Conservation (phyloP, 805 yeast species). For the Kurtzmaniella cleridarum region DNA sequence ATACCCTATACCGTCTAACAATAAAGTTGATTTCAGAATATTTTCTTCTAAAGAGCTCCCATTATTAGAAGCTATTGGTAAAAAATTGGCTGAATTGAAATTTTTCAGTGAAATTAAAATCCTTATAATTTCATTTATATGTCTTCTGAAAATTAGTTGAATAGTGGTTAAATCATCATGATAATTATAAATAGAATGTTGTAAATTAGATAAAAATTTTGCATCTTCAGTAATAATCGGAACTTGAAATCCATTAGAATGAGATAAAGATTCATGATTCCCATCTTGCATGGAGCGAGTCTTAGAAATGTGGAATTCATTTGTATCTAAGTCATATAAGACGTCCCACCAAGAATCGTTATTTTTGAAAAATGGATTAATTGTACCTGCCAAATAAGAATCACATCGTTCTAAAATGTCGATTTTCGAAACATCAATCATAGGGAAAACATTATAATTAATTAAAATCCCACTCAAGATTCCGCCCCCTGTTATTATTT, state of each 20-base stretch:
- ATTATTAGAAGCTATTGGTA: constrained; percentile 4
- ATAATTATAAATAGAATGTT: constrained; percentile 37
- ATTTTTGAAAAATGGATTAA: constrained; percentile 58
- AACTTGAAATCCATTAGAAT: constrained; percentile 15
- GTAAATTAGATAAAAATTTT: constrained; percentile 36
- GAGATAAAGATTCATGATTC: not conserved
- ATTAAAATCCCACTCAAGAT: constrained; percentile 35
- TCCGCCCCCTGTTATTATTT: constrained; percentile 40
- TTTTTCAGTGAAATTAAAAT: constrained; percentile 34
- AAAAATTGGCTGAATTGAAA: constrained; percentile 16
- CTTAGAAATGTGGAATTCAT: constrained; percentile 23
- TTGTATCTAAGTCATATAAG: constrained; percentile 53
- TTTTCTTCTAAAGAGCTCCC: constrained; percentile 8
- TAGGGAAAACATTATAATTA: constrained; percentile 46
- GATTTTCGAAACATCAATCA: constrained; percentile 55
- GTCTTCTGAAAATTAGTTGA: constrained; percentile 39
- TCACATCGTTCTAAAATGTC: constrained; percentile 40
- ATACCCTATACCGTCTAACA: constrained; percentile 39
- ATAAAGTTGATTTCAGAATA: constrained; percentile 16
- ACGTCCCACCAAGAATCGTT: constrained; percentile 55
- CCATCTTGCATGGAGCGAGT: constrained; percentile 3
- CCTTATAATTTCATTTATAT: constrained; percentile 37
- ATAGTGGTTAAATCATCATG: constrained; percentile 44
- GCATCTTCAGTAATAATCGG: constrained; percentile 43
- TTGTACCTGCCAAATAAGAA: constrained; percentile 57